phyloP scores from a whole-genome alignment of 495 filamentous ascomycete species.

The Amphirosellinia nigrospora region DNA sequence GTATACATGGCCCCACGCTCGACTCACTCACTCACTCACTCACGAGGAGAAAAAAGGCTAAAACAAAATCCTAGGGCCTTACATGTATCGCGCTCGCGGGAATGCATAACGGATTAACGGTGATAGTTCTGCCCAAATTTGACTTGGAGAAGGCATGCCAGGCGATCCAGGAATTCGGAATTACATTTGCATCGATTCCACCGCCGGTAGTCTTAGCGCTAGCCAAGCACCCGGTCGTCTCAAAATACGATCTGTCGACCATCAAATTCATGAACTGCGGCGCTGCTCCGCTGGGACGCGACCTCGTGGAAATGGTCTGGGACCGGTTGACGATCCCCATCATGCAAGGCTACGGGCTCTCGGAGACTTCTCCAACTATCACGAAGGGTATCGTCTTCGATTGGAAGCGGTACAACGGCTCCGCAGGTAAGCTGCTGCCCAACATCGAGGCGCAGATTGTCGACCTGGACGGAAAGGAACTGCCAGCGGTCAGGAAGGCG shows the following conservation, averaged over 20 bases:
- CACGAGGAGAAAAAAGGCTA: slow-evolving; percentile 13
- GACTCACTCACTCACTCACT: too few relatives aligned
- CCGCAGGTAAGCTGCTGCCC: slow-evolving; percentile 79
- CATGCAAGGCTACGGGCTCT: slow-evolving; percentile 66
- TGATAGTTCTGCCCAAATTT: slow-evolving; percentile 83
- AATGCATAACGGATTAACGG: slow-evolving; percentile 69
- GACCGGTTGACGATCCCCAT: slow-evolving; percentile 72
- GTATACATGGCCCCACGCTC: slow-evolving; percentile 46
- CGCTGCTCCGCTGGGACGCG: slow-evolving; percentile 84
- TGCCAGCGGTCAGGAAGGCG: slow-evolving; percentile 58
- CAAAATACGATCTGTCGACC: slow-evolving; percentile 78
- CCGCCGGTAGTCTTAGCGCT: slow-evolving; percentile 86
- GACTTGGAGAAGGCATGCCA: slow-evolving; percentile 79
- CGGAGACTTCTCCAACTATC: slow-evolving; percentile 60
- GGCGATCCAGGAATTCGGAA: slow-evolving; percentile 72
- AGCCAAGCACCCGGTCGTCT: slow-evolving; percentile 75
- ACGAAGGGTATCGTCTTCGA: slow-evolving; percentile 70
- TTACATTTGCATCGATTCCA: slow-evolving; percentile 82
- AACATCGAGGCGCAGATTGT: slow-evolving; percentile 88
- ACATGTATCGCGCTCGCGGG: slow-evolving; percentile 44
- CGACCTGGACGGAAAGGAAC: slow-evolving; percentile 63
- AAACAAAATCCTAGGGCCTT: slow-evolving; percentile 35
- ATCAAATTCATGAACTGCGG: slow-evolving; percentile 88
- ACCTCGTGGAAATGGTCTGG: slow-evolving; percentile 82
- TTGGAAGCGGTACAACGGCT: slow-evolving; percentile 79